A percentile compares a stretch with the other conserved stretches of the same genome.
Evolutionary conservation across 2,329 filamentous ascomycete species (phyloP).

Genomic region (Amauroascus verrucosus): DNA sequence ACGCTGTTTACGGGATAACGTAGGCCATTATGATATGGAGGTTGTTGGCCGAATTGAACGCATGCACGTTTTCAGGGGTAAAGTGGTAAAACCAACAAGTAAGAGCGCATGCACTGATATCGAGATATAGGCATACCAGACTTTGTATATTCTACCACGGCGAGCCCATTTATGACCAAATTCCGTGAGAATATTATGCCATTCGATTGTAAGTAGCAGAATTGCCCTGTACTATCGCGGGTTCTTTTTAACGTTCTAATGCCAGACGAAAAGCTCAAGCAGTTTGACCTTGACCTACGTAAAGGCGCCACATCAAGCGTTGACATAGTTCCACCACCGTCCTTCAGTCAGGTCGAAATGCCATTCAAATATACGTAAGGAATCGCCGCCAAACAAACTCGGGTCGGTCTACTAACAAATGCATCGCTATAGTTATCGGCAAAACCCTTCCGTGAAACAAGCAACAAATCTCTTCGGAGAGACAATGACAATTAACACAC

Average conservation of each 20-base stretch:
- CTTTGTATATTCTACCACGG: conserved; percentile 67
- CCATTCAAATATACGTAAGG: conserved; percentile 54
- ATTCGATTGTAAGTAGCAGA: conserved; percentile 50
- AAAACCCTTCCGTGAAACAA: conserved; percentile 68
- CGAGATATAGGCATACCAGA: conserved; percentile 55
- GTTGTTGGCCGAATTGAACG: conserved; percentile 62
- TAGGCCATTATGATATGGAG: conserved; percentile 55
- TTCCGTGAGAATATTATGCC: conserved; percentile 62
- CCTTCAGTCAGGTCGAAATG: conserved; percentile 62
- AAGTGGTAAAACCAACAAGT: conserved; percentile 15
- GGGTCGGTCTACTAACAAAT: conserved; percentile 21
- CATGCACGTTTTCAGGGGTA: conserved; percentile 75
- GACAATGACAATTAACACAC: conserved; percentile 48
- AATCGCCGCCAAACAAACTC: conserved; percentile 13
- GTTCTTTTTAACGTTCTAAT: background rate
- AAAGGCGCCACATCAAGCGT: conserved; percentile 50
- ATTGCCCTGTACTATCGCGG: background rate
- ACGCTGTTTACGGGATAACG: conserved; percentile 60
- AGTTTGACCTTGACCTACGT: conserved; percentile 57
- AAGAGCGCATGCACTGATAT: conserved; percentile 1
- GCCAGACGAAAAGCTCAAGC: conserved; percentile 47
- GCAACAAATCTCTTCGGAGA: conserved; percentile 48
- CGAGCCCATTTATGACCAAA: conserved; percentile 58
- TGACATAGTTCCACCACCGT: conserved; percentile 68
- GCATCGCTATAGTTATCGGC: conserved; percentile 57